Evolutionary conservation across 2,329 filamentous ascomycete genomes (phyloP), one percentile per base, ranked within the genome.

Genomic region (Cryphonectria naterciae): DNA sequence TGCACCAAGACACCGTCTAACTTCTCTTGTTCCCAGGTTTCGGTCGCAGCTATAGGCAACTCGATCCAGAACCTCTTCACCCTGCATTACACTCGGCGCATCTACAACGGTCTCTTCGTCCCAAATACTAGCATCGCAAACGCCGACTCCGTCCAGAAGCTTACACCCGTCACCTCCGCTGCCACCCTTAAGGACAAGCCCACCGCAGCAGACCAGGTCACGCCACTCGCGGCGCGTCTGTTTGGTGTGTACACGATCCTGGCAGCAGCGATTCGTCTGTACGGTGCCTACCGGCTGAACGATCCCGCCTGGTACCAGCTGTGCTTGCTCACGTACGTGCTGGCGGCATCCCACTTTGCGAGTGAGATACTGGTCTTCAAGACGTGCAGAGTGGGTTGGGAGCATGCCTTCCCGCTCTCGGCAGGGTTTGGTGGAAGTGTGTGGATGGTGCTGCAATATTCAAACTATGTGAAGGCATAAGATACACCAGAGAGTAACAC

Each of bases 221-320:
- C 93, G 7, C 89, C 92, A 6, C 88, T 97, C 41, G 91, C 90
- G 15, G 91, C 91, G 37, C 91, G 93, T 74, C 90, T 93, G 28
- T 97, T 97, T 80, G 94, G 92, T 68, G 96, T 93, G 41, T 98
- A 94, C 91, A 97, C 95, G 0, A 86, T 95, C 70, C 85, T 97
- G 71, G 91, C 92, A 7, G 88, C 90, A 71, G 83, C 97, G 66
- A 87, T 97, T 61, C 89, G 95, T 67, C 83, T 94, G 75, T 97
- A 97, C 78, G 93, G 93, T 5, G 93, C 93, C 46, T 97, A 97
- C 83, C 86, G 97, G 80, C 89, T 97, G 74, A 85, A 89, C 74
- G 86, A 93, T 72, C 87, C 88, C 0, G 86, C 88, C 61, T 85
- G 95, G 68, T 98, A 97, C 80, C 88, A 96, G 79, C 84, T 98